Evolutionary conservation across 2,329 filamentous ascomycete genomes (phyloP).

Genomic region (Alternaria incomplexa): DNA sequence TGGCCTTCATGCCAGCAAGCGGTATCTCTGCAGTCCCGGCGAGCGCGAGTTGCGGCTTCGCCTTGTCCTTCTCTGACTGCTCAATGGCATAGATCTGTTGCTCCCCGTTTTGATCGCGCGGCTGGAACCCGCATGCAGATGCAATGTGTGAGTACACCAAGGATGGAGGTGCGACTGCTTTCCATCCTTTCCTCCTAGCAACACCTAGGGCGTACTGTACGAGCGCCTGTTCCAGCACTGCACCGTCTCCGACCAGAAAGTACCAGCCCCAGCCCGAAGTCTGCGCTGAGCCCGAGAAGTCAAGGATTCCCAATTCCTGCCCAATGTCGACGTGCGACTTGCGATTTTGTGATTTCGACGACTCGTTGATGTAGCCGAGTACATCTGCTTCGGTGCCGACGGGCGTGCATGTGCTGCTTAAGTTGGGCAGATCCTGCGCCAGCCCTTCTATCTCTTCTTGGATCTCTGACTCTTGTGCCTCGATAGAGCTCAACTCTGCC

Average conservation of each 20-base stretch:
- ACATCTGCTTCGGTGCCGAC: conserved; percentile 69
- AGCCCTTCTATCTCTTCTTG: conserved; percentile 72
- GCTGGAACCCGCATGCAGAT: conserved; percentile 90
- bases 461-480: conserved; percentile 66
- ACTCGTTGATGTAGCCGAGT: conserved; percentile 75
- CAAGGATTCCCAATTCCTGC: conserved; percentile 82
- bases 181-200: conserved; percentile 77
- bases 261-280: conserved; percentile 98
- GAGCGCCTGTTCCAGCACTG: conserved; percentile 92
- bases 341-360: conserved; percentile 56
- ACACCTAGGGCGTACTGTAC: conserved; percentile 82
- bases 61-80: conserved; percentile 67
- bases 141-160: conserved; percentile 93
- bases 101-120: conserved; percentile 86
- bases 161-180: conserved; percentile 80
- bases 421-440: conserved; percentile 82
- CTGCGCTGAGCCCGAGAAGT: conserved; percentile 82
- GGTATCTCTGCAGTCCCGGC: conserved; percentile 94
- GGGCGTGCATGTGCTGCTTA: conserved; percentile 79
- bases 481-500: conserved; percentile 64
- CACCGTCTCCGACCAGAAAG: conserved; percentile 89
- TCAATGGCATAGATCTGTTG: conserved; percentile 87
- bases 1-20: conserved; percentile 87
- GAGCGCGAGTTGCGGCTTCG: conserved; percentile 72
- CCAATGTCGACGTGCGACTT: conserved; percentile 88